Base-by-base conservation (phyloP, 2,329 filamentous ascomycete species). In the Penicillium aurantiogriseum region DNA sequence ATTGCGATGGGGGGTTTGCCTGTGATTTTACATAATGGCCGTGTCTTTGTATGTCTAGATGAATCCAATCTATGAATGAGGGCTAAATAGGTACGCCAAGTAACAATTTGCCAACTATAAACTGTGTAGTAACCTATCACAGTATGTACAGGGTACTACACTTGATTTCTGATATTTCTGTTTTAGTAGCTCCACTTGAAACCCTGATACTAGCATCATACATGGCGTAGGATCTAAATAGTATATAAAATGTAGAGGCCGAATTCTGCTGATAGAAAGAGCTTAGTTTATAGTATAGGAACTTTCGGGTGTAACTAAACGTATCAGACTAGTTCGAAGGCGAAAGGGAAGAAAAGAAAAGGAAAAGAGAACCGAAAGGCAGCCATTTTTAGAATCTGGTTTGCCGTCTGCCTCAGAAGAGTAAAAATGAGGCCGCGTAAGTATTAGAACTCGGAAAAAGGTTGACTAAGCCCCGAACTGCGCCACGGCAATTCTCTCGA, bases 1-100 rank as follows among this genome's bases (percentile, higher is more conserved):
- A 60, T 56, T 52, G 47, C 48, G 43, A 48, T 47, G 61, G 53
- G 57, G 56, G 60, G 51, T 57, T 61, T 63, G 56, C 60, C 56
- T 59, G 50, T 59, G 53, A 60, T 54, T 63, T 63, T 61, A 67
- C 63, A 65, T 63, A 64, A 58, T 65, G 59, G 58, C 62, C 47
- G 56, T 61, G 42, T 52, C 51, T 60, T 51, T 60, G 44, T 55
- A 54, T 62, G 49, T 58, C 58, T 65, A 66, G 62, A 66, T 52
- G 54, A 63, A 63, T 58, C 48, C 63, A 63, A 45, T 55, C 23
- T 50, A 55, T 55, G 51, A 55, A 54, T 51, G 27, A 29, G 11
- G 27, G 27, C 27, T 29, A 29, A 29, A 29, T 29, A 29, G 27
- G 27, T 11, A 29, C 9, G 3, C 27, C 3, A 29, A 29, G 27